Base-by-base conservation (phyloP, 2,329 filamentous ascomycete species). In the Plenodomus tracheiphilus region DNA sequence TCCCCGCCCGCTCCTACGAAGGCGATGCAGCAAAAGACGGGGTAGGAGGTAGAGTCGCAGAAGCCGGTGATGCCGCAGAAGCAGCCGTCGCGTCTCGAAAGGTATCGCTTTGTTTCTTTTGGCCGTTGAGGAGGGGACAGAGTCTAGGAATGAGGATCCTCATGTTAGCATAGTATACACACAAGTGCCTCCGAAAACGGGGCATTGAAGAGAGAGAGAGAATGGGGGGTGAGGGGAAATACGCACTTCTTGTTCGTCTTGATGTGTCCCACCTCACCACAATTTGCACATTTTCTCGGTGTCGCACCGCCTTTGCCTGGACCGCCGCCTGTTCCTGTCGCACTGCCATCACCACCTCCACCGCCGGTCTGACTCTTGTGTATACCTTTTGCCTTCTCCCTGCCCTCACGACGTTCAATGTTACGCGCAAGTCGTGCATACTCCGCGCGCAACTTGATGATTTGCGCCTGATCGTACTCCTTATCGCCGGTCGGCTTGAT, bases 231-330 rank as follows among this genome's bases (percentile, higher is more conserved):
- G 37, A 18, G 25, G 19, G 25, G 15, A 18, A 39, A 19, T 30
- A 39, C 28, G 18, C 41, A 60, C 91, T 97, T 97, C 78, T 97
- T 96, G 79, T 97, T 97, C 40, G 93, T 97, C 76, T 97, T 97
- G 79, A 99, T 99, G 69, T 99, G 94, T 25, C 94, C 94, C 46
- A 96, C 88, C 72, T 94, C 89, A 42, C 94, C 94, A 75, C 94
- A 99, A 74, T 97, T 97, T 59, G 94, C 94, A 76, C 94, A 99
- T 77, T 97, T 97, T 64, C 95, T 83, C 47, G 81, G 80, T 10
- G 84, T 86, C 38, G 79, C 79, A 30, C 77, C 79, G 25, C 70
- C 70, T 43, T 76, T 76, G 38, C 68, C 69, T 15, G 71, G 69
- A 4, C 75, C 75, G 4, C 75, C 75, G 4, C 75, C 75, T 1